These are phyloP conservation scores for Cymbopogon citratus DNA, from an alignment of 176 grass and related monocot species.

Conservation along the genomic window DNA sequence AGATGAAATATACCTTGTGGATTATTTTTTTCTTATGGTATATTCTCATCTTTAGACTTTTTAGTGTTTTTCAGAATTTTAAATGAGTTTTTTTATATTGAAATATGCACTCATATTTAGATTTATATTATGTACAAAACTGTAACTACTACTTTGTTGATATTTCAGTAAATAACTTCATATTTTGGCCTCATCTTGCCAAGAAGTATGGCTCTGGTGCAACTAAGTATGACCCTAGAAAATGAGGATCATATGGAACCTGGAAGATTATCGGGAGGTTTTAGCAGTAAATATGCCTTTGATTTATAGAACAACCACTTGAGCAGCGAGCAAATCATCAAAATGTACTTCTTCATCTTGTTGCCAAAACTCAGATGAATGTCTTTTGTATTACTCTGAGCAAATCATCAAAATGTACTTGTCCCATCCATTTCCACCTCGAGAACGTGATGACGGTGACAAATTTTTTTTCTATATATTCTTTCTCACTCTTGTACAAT, in stretches of 20 bases:
- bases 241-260: neutral
- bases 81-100: neutral
- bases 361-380: neutral
- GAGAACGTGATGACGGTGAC: no score
- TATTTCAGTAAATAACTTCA: constrained; percentile 19
- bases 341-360: neutral
- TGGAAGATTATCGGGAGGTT: neutral
- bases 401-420: no score
- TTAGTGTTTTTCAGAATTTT: neutral
- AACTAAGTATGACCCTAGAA: neutral
- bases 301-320: neutral
- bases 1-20: neutral
- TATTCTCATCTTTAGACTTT: neutral
- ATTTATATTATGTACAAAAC: neutral
- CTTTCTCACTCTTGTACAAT: no score
- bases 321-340: neutral
- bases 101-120: neutral
- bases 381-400: no score
- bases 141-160: neutral
- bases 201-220: constrained; percentile 25
- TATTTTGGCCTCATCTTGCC: neutral
- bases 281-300: neutral
- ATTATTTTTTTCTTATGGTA: neutral
- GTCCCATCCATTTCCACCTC: no score
- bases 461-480: no score